Conservation (phyloP, 2,329 filamentous ascomycete species). For the Nannizzia gypsea region DNA sequence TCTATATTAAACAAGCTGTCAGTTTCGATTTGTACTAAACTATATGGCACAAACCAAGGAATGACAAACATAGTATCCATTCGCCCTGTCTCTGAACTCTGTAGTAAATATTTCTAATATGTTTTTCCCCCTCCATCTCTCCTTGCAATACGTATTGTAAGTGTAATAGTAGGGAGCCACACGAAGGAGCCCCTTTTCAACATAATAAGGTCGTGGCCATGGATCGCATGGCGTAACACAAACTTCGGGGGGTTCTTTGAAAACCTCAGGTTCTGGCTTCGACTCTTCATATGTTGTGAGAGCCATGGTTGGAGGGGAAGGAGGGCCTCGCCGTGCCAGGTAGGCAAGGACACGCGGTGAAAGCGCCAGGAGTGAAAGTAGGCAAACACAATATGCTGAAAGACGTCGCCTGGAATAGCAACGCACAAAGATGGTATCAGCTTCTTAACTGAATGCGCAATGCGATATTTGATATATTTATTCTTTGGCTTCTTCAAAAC, state of each 20-base stretch:
- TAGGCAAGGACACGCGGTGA: conserved; percentile 31
- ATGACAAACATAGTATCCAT: conserved; percentile 65
- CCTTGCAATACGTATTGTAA: conserved; percentile 90
- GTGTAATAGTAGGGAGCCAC: conserved; percentile 83
- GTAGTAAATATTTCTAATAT: conserved; percentile 79
- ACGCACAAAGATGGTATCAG: background rate
- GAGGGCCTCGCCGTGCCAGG: conserved; percentile 27
- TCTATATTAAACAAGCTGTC: conserved; percentile 29
- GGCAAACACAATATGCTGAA: background rate
- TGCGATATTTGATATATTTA: background rate
- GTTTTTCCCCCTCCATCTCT: conserved; percentile 74
- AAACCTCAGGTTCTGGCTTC: conserved; percentile 16
- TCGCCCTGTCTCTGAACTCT: conserved; percentile 80
- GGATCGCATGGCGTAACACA: conserved; percentile 31
- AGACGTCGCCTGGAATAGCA: background rate
- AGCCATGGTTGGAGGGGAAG: conserved; percentile 28
- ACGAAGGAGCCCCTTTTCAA: conserved; percentile 71
- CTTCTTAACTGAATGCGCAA: background rate
- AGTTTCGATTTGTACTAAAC: background rate
- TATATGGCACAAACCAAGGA: background rate
- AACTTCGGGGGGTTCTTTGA: conserved; percentile 21
- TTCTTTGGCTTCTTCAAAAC: background rate
- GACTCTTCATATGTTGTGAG: conserved; percentile 22
- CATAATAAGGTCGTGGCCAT: conserved; percentile 62
- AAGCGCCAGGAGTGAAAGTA: conserved; percentile 22